A percentile compares a stretch with the other conserved stretches of the same genome.
These are phyloP conservation scores for Speleostelium caveatum DNA, from an alignment of 78 protist species.

Conservation along the genomic window DNA sequence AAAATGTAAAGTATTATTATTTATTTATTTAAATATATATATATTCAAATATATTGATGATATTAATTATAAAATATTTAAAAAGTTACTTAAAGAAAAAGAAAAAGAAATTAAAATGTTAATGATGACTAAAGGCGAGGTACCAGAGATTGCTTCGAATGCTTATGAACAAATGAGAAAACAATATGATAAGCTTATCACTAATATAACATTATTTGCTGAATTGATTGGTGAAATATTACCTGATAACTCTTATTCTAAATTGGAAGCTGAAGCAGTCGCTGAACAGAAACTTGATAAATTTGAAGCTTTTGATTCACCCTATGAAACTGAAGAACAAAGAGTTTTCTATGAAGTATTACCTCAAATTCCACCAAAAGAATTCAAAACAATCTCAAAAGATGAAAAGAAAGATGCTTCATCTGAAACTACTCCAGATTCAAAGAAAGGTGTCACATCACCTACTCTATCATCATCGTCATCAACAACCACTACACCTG, in stretches of 20 bases:
- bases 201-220: slow-evolving; percentile 47
- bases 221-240: slow-evolving; percentile 67
- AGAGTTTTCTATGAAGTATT: slow-evolving; percentile 41
- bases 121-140: slow-evolving; percentile 64
- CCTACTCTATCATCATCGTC: neutral
- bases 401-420: neutral
- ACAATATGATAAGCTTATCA: slow-evolving; percentile 72
- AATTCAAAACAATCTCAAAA: neutral
- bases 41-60: neutral
- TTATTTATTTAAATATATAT: neutral
- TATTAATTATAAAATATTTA: neutral
- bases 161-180: slow-evolving; percentile 61
- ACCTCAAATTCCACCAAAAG: neutral
- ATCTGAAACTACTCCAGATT: neutral
- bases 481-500: neutral
- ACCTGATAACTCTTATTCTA: slow-evolving; percentile 56
- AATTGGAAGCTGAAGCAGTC: slow-evolving; percentile 21
- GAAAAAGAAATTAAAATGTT: slow-evolving; percentile 62
- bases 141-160: slow-evolving; percentile 18
- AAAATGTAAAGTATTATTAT: slow-evolving; percentile 16
- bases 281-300: slow-evolving; percentile 45
- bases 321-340: slow-evolving; percentile 68
- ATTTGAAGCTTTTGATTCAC: slow-evolving; percentile 63
- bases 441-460: neutral
- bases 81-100: slow-evolving; percentile 34